phyloP scores from a whole-genome alignment of 306 rosid genomes.

The Vigna radiata region DNA sequence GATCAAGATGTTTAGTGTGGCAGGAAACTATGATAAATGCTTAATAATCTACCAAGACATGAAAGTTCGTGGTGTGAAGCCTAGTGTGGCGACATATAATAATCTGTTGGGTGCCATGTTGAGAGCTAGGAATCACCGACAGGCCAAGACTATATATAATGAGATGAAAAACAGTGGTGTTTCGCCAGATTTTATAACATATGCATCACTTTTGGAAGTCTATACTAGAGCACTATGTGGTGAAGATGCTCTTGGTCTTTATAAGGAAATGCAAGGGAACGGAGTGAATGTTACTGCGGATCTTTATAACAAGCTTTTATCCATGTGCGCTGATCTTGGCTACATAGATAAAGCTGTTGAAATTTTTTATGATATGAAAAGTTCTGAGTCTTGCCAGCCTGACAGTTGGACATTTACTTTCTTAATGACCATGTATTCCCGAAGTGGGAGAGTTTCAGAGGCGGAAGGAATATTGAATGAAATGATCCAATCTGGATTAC shows the following conservation, averaged over 20 bases:
- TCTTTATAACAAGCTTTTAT: constrained; percentile 22
- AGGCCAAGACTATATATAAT: constrained; percentile 19
- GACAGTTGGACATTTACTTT: constrained; percentile 25
- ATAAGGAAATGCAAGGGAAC: constrained; percentile 6
- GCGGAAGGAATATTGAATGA: constrained; percentile 75
- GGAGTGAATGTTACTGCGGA: background rate
- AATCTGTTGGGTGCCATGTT: constrained; percentile 20
- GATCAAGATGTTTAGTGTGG: background rate
- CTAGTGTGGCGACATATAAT: background rate
- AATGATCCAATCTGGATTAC: constrained; percentile 70
- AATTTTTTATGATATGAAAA: constrained; percentile 14
- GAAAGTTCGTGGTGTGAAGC: constrained; percentile 17
- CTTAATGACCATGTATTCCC: constrained; percentile 10
- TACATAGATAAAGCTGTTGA: background rate
- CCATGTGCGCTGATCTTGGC: constrained; percentile 9
- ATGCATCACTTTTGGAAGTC: constrained; percentile 28
- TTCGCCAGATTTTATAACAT: constrained; percentile 14
- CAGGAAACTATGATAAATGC: constrained; percentile 11
- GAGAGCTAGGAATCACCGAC: constrained; percentile 6
- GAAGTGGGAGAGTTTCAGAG: constrained; percentile 68
- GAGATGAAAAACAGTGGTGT: constrained; percentile 15
- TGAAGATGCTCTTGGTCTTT: constrained; percentile 11
- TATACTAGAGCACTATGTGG: background rate
- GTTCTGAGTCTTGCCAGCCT: constrained; percentile 11
- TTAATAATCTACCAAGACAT: background rate